A percentile compares a stretch with the other conserved stretches of the same genome.
phyloP scores from a whole-genome alignment of 176 grass and related monocot genomes.

The Chloris gayana region DNA sequence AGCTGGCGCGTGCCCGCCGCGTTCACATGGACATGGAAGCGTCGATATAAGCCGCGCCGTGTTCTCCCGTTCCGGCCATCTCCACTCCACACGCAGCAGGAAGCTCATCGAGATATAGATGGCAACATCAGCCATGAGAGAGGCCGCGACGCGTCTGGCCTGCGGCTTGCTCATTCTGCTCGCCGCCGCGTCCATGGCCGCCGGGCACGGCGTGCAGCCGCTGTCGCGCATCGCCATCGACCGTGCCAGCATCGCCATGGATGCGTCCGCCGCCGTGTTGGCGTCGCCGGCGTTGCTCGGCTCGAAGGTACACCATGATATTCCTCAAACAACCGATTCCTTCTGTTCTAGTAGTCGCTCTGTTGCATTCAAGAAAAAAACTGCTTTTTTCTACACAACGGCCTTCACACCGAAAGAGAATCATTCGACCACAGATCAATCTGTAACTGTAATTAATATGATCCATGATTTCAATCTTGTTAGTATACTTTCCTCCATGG shows the following conservation, averaged over 20 bases:
- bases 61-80: too few species aligned
- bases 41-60: too few species aligned
- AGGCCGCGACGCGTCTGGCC: neutral
- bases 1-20: too few species aligned
- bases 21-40: too few species aligned
- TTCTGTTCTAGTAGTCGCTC: neutral
- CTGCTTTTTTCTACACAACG: neutral
- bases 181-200: conserved; percentile 8
- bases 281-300: conserved; percentile 65
- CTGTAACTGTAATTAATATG: too few species aligned
- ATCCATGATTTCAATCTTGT: too few species aligned
- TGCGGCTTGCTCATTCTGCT: neutral
- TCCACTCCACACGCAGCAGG: too few species aligned
- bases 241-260: conserved; percentile 53
- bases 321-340: too few species aligned
- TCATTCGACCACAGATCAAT: too few species aligned
- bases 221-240: conserved; percentile 70
- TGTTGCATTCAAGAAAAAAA: neutral
- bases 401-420: neutral
- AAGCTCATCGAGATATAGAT: too few species aligned
- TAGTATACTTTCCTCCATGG: neutral
- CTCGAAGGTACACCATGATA: conserved; percentile 33
- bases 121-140: too few species aligned
- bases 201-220: conserved; percentile 62
- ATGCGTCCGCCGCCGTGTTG: conserved; percentile 46